Evolutionary conservation across 306 rosid genomes (phyloP), one percentile per base, ranked within the genome.

Genomic region (Rosa chinensis): DNA sequence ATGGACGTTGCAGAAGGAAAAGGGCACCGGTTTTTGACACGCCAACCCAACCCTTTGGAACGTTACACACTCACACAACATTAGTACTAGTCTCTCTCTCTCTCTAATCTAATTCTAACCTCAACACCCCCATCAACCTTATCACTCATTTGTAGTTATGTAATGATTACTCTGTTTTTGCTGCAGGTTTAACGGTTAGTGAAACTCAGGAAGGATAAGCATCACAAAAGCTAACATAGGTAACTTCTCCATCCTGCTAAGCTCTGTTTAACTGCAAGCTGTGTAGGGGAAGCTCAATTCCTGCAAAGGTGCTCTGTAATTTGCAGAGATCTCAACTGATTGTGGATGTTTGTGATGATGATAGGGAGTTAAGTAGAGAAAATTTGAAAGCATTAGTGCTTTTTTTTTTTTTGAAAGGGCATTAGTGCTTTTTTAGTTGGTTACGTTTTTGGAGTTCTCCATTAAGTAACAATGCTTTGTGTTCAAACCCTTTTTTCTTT

Each of bases 1-100:
- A 62, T 62, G 71, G 70, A 45, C 35, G 79, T 64, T 63, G 79
- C 79, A 63, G 79, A 63, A 12, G 49, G 37, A 76, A 47, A 64
- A 20, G 63, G 79, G 63, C 49, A 76, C 47, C 44, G 28, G 10
- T 76, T 47, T 50, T 62, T 45, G 72, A 76, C 79, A 76, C 72
- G 62, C 7, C 25, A 63, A 25, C n/a, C 7, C 25, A 63, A 25
- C n/a, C 21, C 45, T 76, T 48, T 39, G 66, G 21, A 76, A 76
- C 79, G 79, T 63, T 76, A 47, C 63, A 75, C 56, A 21, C 14
- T 11, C 2, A 53, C 3, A 49, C 55, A 49, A 49, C 9, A 5
- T 18, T 44, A 59, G 20, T 74, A 47, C 11, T 13, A 13, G 42
- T 61, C 18, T n/a, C 5, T 11, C 14, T 32, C 39, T 11, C 44